These are phyloP conservation scores for Fusarium torulosum DNA, from an alignment of 2,329 filamentous ascomycete species.

Conservation along the genomic window DNA sequence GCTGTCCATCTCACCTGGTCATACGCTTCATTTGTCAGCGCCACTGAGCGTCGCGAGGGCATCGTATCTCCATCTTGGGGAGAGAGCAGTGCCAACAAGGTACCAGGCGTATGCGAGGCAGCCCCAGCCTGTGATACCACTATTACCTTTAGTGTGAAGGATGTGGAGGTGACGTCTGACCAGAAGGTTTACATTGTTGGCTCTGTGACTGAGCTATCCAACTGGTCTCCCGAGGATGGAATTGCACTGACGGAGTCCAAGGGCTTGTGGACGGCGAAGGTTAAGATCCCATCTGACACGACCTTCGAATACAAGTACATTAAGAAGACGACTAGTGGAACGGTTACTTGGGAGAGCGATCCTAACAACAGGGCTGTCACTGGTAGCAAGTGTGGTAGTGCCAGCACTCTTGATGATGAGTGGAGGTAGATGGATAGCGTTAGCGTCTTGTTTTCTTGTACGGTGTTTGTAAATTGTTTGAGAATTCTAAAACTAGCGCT, in stretches of 20 bases:
- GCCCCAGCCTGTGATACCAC: slow-evolving; percentile 44
- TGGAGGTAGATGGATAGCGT: slow-evolving; percentile 19
- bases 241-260: slow-evolving; percentile 62
- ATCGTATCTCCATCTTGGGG: slow-evolving; percentile 68
- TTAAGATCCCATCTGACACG: slow-evolving; percentile 65
- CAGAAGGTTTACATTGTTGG: slow-evolving; percentile 44
- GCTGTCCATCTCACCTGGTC: slow-evolving; percentile 79
- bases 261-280: slow-evolving; percentile 63
- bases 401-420: slow-evolving; percentile 20
- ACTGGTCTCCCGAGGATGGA: slow-evolving; percentile 56
- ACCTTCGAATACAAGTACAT: slow-evolving; percentile 73
- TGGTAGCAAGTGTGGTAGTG: slow-evolving; percentile 16
- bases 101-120: slow-evolving; percentile 36
- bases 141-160: slow-evolving; percentile 41
- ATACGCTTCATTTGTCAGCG: slow-evolving; percentile 75
- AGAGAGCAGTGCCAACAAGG: slow-evolving; percentile 35
- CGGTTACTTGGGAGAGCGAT: slow-evolving; percentile 70
- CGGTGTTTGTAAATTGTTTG: too few relatives aligned
- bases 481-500: too few relatives aligned
- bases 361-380: slow-evolving; percentile 51
- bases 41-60: slow-evolving; percentile 65
- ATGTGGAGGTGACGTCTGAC: slow-evolving; percentile 27
- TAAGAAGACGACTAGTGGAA: slow-evolving; percentile 63
- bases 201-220: slow-evolving; percentile 55
- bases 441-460: too few relatives aligned